Evolutionary conservation across 305 asterid genomes (phyloP).

Genomic region (Fraxinus greggii): DNA sequence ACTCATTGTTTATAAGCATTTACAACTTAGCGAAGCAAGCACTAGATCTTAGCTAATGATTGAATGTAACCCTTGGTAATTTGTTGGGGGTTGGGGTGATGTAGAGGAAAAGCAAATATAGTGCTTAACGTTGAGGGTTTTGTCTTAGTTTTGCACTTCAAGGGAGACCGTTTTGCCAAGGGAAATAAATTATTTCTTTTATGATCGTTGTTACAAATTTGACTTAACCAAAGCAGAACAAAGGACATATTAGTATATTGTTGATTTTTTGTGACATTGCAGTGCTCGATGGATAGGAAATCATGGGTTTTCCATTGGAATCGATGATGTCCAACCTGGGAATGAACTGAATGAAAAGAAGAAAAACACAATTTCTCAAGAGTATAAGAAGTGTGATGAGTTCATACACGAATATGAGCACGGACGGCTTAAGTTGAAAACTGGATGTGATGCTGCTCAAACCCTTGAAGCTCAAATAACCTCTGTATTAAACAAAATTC

Average conservation of each 20-base stretch:
- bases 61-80: not conserved
- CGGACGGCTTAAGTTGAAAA: conserved; percentile 71
- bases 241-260: not conserved
- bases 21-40: not conserved
- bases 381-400: conserved; percentile 56
- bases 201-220: not conserved
- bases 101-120: not conserved
- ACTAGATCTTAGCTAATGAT: not conserved
- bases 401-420: conserved; percentile 56
- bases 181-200: not conserved
- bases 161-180: not conserved
- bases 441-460: conserved; percentile 86
- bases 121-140: not conserved
- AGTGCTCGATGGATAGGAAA: conserved; percentile 99
- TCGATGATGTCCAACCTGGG: conserved; percentile 91
- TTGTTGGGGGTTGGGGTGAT: not conserved
- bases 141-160: not conserved
- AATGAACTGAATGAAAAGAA: conserved; percentile 54
- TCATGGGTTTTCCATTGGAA: conserved; percentile 98
- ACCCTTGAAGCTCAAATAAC: conserved; percentile 88
- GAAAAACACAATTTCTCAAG: conserved; percentile 49
- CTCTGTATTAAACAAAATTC: conserved; percentile 61
- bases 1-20: not conserved
- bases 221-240: not conserved
- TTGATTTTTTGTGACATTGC: conserved; percentile 29